Evolutionary conservation across 179 eudicot species (phyloP), one percentile per base, ranked within the genome.

Genomic region (Pouteria campechiana): DNA sequence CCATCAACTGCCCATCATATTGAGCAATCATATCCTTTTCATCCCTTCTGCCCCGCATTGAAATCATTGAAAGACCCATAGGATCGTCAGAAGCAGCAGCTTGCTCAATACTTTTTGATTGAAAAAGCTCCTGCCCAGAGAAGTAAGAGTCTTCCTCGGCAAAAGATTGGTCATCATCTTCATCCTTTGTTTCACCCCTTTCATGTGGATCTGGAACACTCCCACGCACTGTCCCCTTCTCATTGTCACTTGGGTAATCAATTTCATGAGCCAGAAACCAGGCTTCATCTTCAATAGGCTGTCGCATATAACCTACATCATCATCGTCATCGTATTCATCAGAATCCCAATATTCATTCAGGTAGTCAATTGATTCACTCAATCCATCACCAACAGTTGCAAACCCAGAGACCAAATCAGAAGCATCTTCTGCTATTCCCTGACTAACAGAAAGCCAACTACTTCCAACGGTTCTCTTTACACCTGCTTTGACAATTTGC

Each of bases 251-350:
- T 14, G 52, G 52, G 31, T 48, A 48, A 48, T 48, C 52, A 48
- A 48, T 48, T 48, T 48, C 52, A 48, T 48, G 52, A n/a, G 52
- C 41, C 19, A 48, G 52, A 48, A 48, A 48, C 52, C 52, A 48
- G 41, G 29, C 41, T 15, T 48, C 52, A 23, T 48, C 52, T 34
- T 48, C 52, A 48, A 48, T 48, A 34, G 52, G 52, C 28, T 48
- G 52, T 34, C 52, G 32, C 52, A 48, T 48, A 34, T 48, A 48
- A 20, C 52, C 52, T 32, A 48, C 52, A 48, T 48, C 52, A 48
- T 48, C 52, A 48, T 48, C 52, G 35, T 48, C 52, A n/a, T 32
- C 52, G 35, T 48, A 48, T 41, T 48, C 52, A 16, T 48, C 52
- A 34, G 52, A 48, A 15, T 48, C 52, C 52, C 52, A 48, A 19